A percentile compares a stretch with the other conserved stretches of the same genome.
Conservation (phyloP, 2,329 filamentous ascomycete genomes). For the Piedraia hortae region DNA sequence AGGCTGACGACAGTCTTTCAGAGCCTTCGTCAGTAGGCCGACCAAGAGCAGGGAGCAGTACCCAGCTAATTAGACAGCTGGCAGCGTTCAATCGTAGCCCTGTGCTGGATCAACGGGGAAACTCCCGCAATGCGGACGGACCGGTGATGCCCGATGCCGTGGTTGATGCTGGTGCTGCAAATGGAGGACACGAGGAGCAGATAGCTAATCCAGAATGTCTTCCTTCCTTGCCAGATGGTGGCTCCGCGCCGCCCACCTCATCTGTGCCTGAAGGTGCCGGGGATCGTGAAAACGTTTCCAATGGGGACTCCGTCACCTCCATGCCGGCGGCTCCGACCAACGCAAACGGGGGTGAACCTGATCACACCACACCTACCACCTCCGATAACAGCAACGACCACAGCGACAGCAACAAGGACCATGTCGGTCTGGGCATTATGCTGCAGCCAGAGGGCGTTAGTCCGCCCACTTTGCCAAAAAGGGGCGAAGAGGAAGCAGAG, state of each 20-base stretch:
- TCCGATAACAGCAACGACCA: conserved; percentile 1
- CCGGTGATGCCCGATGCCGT: conserved; percentile 5
- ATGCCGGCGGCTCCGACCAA: conserved; percentile 1
- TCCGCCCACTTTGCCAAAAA: conserved; percentile 1
- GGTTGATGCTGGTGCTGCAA: conserved; percentile 10
- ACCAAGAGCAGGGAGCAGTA: conserved; percentile 8
- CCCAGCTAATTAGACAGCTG: conserved; percentile 14
- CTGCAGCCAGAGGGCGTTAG: conserved; percentile 1
- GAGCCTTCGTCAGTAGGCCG: conserved; percentile 6
- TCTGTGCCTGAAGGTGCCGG: too few relatives aligned
- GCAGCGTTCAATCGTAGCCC: conserved; percentile 14
- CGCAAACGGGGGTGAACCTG: conserved; percentile 1
- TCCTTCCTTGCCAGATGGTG: too few relatives aligned
- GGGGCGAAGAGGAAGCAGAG: conserved; percentile 3
- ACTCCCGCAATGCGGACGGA: too few relatives aligned
- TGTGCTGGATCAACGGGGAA: conserved; percentile 10
- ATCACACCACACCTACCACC: not conserved
- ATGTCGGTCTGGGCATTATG: conserved; percentile 1
- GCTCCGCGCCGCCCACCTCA: conserved; percentile 1
- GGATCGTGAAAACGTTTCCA: conserved; percentile 2
- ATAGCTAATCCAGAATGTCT: conserved; percentile 1
- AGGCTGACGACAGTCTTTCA: conserved; percentile 8
- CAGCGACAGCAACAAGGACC: conserved; percentile 1
- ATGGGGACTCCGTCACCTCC: not conserved
- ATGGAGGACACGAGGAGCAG: conserved; percentile 1